A percentile compares a stretch with the other conserved stretches of the same genome.
Conservation (phyloP, 1,284 basidiomycete species). For the Moniliella sp. region DNA sequence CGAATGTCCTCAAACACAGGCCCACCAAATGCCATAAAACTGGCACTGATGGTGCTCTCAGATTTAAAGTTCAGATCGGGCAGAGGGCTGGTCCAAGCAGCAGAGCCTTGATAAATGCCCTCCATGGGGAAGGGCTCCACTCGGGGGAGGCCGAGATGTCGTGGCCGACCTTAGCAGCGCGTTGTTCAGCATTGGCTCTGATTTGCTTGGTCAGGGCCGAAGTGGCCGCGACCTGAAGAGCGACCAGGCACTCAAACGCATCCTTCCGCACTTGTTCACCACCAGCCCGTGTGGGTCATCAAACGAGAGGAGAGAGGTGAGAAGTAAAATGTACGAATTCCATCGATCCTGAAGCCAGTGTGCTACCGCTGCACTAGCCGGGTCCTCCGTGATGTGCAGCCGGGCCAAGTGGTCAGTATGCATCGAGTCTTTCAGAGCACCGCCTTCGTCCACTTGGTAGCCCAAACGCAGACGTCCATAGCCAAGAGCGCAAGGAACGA, state of each 20-base stretch:
- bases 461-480: conserved; percentile 4
- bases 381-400: neutral
- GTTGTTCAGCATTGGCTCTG: neutral
- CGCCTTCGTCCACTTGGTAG: neutral
- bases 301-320: neutral
- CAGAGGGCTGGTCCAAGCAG: conserved; percentile 2
- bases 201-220: neutral
- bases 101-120: neutral
- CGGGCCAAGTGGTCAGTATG: too few species aligned
- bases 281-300: neutral
- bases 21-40: too few species aligned
- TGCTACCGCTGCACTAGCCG: too few species aligned
- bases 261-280: neutral
- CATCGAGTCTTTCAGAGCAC: neutral
- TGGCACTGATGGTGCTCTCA: neutral
- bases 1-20: conserved; percentile 14
- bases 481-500: conserved; percentile 9
- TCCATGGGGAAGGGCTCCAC: neutral
- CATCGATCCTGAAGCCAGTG: neutral
- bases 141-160: neutral
- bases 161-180: neutral
- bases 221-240: neutral
- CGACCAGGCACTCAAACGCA: neutral
- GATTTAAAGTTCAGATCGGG: neutral
- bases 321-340: neutral